These are phyloP conservation scores for Talaromyces sp. DNA, from an alignment of 2,329 filamentous ascomycete genomes.

Conservation along the genomic window DNA sequence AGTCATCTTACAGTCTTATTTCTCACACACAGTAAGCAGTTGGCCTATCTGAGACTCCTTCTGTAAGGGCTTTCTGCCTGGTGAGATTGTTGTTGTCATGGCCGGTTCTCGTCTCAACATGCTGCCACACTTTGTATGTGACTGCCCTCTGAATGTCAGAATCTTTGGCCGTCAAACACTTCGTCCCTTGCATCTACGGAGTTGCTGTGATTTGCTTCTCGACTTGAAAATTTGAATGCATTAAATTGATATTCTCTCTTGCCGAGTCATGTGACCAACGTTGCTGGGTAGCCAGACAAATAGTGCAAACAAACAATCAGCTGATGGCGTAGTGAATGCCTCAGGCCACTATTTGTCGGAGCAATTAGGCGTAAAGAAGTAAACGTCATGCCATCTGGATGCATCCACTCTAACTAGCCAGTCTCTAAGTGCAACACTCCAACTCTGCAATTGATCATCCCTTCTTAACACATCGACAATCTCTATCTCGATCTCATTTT, in stretches of 20 bases:
- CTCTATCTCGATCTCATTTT: not conserved
- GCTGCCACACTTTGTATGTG: not conserved
- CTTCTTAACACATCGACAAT: not conserved
- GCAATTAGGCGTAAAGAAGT: not conserved
- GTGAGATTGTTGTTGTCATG: not conserved
- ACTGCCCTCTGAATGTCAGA: not conserved
- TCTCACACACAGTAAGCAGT: not conserved
- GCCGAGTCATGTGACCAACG: not conserved
- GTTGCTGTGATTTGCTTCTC: not conserved
- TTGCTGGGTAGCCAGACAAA: not conserved
- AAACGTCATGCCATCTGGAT: slow-evolving; percentile 7
- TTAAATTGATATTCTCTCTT: not conserved
- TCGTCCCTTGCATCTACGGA: not conserved
- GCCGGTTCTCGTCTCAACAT: not conserved
- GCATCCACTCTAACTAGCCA: not conserved
- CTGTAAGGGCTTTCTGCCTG: not conserved
- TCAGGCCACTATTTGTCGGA: not conserved
- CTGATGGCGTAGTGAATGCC: not conserved
- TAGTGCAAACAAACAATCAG: slow-evolving; percentile 12
- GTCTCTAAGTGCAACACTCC: not conserved
- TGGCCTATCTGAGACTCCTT: not conserved
- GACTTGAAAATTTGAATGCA: not conserved
- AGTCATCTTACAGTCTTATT: not conserved
- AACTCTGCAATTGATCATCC: not conserved
- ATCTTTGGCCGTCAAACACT: not conserved